Base-by-base conservation (phyloP, 2,329 filamentous ascomycete species). In the Cladosporium sphaerospermum region DNA sequence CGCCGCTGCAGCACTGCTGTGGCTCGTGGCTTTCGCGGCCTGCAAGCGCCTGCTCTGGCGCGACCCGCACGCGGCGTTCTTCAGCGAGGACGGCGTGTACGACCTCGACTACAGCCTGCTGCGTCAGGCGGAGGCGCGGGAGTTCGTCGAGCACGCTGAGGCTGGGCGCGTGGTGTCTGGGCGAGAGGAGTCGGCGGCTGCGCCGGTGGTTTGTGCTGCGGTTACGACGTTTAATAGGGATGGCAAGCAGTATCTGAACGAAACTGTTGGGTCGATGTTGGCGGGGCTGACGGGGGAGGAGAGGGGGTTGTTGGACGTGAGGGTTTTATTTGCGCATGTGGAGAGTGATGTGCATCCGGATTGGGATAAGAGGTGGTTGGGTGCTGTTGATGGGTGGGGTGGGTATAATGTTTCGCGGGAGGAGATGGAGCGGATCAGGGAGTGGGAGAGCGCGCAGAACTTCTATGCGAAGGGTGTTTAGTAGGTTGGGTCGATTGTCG, bases 391-490 rank as follows among this genome's bases (percentile, higher is more conserved):
- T 14, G 51, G 55, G 36, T 45, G 53, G 43, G 40, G 52, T 9
- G 44, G 41, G 5, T 61, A 61, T 40, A 56, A 58, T 34, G 47
- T 59, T 19, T 45, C 50, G 10, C 19, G 37, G 4, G 44, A 45
- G 9, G 42, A 54, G 18, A 32, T 65, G 7, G 37, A 57, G 7
- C 54, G 60, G 36, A 42, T 70, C n/a, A 51, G 55, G 37, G 48
- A 58, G n/a, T 54, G 61, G 50, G 62, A 68, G 54, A 46, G 52
- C 39, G 53, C 57, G 6, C 52, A 58, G 18, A 64, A 67, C 43
- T 66, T 59, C 42, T 62, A 65, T 45, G 62, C 64, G 42, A 70
- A 70, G 48, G 64, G 64, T 3, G 63, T 70, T 3, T 66, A 61
- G 40, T 28, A 28, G 23, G 23, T 28, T 28, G 67, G 69, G 47